Percentiles rank a stretch among this genome's conserved stretches.
phyloP scores from a whole-genome alignment of 1,139 yeast species.

The Yamadazyma atlantica region DNA sequence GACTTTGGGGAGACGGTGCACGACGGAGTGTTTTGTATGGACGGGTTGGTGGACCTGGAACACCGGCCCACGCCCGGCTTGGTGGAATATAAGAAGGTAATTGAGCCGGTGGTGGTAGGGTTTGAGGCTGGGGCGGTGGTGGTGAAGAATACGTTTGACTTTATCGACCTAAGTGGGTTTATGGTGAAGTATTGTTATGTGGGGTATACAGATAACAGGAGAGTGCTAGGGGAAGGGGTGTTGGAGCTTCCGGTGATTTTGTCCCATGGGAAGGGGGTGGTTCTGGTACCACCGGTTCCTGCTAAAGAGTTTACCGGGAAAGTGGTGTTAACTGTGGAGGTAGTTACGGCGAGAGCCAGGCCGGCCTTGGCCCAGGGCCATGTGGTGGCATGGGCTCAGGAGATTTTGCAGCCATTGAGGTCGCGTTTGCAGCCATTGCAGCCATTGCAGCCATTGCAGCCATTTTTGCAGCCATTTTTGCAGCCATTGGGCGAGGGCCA shows the following conservation, averaged over 20 bases:
- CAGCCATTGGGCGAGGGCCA: too few species aligned
- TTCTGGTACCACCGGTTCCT: neutral
- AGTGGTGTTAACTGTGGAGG: too few species aligned
- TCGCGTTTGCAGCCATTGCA: neutral
- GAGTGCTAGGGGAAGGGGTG: too few species aligned
- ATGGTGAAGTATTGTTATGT: conserved; percentile 1
- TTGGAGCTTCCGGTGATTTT: neutral
- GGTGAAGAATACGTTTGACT: conserved; percentile 16
- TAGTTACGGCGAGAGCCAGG: too few species aligned
- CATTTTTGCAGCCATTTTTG: neutral
- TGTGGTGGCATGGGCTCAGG: conserved; percentile 27
- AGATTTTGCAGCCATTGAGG: conserved; percentile 3
- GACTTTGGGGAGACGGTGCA: conserved; percentile 32
- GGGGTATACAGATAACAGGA: too few species aligned
- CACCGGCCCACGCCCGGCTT: conserved; percentile 35
- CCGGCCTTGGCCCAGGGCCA: conserved; percentile 16
- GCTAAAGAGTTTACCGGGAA: too few species aligned
- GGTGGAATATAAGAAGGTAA: conserved; percentile 25
- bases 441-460: neutral
- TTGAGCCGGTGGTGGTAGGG: conserved; percentile 23
- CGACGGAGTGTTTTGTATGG: conserved; percentile 36
- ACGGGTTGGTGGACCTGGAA: conserved; percentile 28
- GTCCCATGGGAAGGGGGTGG: neutral
- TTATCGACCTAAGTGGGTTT: conserved; percentile 11
- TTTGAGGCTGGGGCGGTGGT: conserved; percentile 9